These are phyloP conservation scores for Monoraphidium neglectum DNA, from an alignment of 139 green algal species.

Conservation along the genomic window DNA sequence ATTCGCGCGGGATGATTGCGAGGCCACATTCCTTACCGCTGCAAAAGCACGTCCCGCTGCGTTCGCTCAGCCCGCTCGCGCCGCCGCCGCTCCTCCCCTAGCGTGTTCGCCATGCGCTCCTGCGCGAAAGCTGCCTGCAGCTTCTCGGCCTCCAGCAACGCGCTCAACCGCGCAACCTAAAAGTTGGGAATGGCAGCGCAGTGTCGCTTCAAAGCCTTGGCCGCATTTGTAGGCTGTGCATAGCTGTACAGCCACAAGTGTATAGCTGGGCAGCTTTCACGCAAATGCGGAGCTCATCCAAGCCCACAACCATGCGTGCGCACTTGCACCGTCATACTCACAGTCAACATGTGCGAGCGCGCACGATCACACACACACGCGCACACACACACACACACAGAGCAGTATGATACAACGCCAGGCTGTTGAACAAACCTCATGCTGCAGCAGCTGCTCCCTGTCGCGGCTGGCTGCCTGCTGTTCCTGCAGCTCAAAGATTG, in stretches of 20 bases:
- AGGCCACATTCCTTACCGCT: constrained; percentile 6
- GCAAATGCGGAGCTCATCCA: too few relatives aligned
- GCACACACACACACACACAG: too few relatives aligned
- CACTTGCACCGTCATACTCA: too few relatives aligned
- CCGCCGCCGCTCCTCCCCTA: constrained; percentile 30
- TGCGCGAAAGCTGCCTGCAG: constrained; percentile 37
- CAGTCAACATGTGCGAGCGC: too few relatives aligned
- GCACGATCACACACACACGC: too few relatives aligned
- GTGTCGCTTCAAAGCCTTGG: too few relatives aligned
- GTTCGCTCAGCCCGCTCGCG: constrained; percentile 15
- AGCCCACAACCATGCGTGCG: too few relatives aligned
- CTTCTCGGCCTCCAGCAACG: constrained; percentile 43
- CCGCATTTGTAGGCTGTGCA: too few relatives aligned
- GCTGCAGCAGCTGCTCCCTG: constrained; percentile 31
- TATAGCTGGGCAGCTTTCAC: too few relatives aligned
- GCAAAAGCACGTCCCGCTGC: constrained; percentile 36
- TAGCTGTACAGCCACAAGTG: too few relatives aligned
- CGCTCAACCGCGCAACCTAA: constrained; percentile 40
- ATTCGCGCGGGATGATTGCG: too few relatives aligned
- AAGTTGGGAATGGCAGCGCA: background rate
- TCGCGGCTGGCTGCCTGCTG: constrained; percentile 7
- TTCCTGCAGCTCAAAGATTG: background rate
- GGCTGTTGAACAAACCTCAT: constrained; percentile 37
- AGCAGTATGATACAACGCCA: too few relatives aligned
- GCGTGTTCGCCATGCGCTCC: constrained; percentile 22